These are phyloP conservation scores for Russula foetens DNA, from an alignment of 768 basidiomycete genomes.

Conservation along the genomic window DNA sequence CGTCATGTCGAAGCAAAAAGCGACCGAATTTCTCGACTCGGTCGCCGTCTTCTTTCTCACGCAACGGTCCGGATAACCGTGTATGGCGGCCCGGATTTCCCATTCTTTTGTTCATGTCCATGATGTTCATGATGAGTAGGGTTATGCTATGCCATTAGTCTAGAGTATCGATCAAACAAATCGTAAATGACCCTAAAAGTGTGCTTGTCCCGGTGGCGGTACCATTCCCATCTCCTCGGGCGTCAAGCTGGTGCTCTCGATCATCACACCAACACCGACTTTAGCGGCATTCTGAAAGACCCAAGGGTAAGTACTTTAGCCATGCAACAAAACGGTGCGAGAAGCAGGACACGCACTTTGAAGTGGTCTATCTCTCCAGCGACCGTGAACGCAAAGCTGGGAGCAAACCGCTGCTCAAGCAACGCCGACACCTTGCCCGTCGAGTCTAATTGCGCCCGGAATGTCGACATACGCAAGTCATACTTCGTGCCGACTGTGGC, in stretches of 20 bases:
- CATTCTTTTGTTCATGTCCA: no score
- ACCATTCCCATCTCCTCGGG: constrained; percentile 69
- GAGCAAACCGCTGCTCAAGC: constrained; percentile 93
- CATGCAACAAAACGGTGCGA: not conserved
- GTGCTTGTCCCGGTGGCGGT: constrained; percentile 23
- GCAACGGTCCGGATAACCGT: constrained; percentile 2
- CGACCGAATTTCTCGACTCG: not conserved
- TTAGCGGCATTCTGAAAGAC: constrained; percentile 74
- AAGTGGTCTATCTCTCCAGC: constrained; percentile 98
- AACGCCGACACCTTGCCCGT: constrained; percentile 92
- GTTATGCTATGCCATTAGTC: constrained; percentile 15
- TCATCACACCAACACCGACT: constrained; percentile 96
- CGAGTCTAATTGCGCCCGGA: constrained; percentile 91
- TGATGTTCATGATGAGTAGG: not conserved
- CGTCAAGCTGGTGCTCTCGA: constrained; percentile 76
- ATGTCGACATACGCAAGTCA: constrained; percentile 88
- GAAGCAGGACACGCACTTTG: constrained; percentile 50
- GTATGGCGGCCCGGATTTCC: not conserved
- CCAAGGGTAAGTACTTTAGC: not conserved
- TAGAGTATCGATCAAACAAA: constrained; percentile 16
- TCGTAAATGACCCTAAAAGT: constrained; percentile 12
- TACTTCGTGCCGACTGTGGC: constrained; percentile 96
- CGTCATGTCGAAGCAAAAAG: not conserved
- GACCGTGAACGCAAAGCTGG: constrained; percentile 89
- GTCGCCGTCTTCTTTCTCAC: not conserved